phyloP scores from a whole-genome alignment of 2,329 filamentous ascomycete species.

The Coniochaeta sp. region DNA sequence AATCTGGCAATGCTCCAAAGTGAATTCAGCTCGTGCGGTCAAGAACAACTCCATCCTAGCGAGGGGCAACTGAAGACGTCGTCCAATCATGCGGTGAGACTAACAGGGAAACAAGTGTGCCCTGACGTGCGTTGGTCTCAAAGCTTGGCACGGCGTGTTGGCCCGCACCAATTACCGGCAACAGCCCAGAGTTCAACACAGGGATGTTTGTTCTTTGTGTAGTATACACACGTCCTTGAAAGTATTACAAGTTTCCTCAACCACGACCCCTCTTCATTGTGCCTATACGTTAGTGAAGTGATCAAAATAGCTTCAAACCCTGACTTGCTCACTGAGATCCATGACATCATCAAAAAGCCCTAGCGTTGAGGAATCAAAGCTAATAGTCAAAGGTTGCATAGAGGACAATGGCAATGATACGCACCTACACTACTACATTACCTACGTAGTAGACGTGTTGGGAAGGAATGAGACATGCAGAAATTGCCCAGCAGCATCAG shows the following conservation, averaged over 20 bases:
- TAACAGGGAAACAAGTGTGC: neutral
- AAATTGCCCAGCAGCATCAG: neutral
- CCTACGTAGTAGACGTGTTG: too few relatives aligned
- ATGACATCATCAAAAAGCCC: neutral
- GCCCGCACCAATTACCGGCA: neutral
- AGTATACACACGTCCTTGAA: too few relatives aligned
- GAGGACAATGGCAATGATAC: too few relatives aligned
- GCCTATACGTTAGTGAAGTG: neutral
- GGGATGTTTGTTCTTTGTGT: too few relatives aligned
- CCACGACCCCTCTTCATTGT: too few relatives aligned
- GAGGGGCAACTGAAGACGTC: neutral
- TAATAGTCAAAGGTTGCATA: too few relatives aligned
- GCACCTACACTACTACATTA: too few relatives aligned
- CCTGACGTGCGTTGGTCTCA: neutral
- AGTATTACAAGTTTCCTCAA: too few relatives aligned
- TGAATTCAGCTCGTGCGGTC: neutral
- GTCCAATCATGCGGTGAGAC: neutral
- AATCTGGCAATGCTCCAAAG: neutral
- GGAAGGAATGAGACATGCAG: too few relatives aligned
- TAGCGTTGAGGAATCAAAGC: neutral
- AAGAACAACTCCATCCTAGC: neutral
- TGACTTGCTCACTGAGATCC: neutral
- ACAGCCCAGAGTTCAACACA: too few relatives aligned
- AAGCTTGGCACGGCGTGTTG: neutral
- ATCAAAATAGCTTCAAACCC: too few relatives aligned